These are phyloP conservation scores for Herpotrichia juniperi DNA, from an alignment of 2,329 filamentous ascomycete genomes.

Conservation along the genomic window DNA sequence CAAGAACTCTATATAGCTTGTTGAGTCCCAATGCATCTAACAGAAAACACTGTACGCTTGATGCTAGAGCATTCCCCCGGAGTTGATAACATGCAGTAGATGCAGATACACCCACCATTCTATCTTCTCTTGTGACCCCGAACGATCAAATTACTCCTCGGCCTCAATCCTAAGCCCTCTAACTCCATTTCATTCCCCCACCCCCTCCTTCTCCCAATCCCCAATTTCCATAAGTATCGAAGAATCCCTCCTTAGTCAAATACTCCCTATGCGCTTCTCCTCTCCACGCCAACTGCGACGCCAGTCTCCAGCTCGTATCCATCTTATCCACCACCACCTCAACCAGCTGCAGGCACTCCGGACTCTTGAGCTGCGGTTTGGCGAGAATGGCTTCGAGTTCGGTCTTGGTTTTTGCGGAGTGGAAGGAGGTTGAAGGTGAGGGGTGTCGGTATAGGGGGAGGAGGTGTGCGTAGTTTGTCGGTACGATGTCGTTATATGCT, in stretches of 20 bases:
- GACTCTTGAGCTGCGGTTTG: slow-evolving; percentile 34
- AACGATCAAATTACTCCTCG: too few relatives aligned
- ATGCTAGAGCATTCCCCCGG: too few relatives aligned
- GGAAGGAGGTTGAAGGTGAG: slow-evolving; percentile 38
- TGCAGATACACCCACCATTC: too few relatives aligned
- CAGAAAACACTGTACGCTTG: too few relatives aligned
- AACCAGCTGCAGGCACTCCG: slow-evolving; percentile 44
- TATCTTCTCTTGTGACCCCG: too few relatives aligned
- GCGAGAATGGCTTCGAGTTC: slow-evolving; percentile 46
- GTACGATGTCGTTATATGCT: slow-evolving; percentile 49
- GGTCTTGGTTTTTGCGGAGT: slow-evolving; percentile 42
- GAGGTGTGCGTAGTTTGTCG: slow-evolving; percentile 47
- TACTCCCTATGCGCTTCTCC: slow-evolving; percentile 43
- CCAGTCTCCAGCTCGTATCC: slow-evolving; percentile 47
- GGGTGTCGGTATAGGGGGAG: slow-evolving; percentile 49
- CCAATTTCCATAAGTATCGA: slow-evolving; percentile 41
- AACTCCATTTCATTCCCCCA: slow-evolving; percentile 32
- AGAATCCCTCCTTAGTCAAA: slow-evolving; percentile 47
- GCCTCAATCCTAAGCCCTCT: too few relatives aligned
- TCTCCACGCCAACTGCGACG: slow-evolving; percentile 41
- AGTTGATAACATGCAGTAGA: too few relatives aligned
- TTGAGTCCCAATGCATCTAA: too few relatives aligned
- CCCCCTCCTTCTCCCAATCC: slow-evolving; percentile 26
- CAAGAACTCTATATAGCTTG: too few relatives aligned
- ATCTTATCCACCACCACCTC: slow-evolving; percentile 51